phyloP scores from a whole-genome alignment of 805 yeast genomes.

The Kockiozyma suomiensis region DNA sequence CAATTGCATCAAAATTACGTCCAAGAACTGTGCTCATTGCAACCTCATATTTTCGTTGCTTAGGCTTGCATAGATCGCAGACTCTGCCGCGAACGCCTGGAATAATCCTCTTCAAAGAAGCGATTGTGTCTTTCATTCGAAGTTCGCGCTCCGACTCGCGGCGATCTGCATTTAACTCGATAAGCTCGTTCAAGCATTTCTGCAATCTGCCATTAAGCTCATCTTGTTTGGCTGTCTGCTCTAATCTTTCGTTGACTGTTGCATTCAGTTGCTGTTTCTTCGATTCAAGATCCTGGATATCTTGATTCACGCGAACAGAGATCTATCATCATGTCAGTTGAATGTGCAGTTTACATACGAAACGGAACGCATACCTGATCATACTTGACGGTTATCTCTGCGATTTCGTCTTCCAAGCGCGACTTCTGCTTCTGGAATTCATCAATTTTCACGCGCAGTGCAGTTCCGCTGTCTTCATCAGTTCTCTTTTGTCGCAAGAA shows the following conservation, averaged over 20 bases:
- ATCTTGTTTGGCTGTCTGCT: constrained; percentile 49
- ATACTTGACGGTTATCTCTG: constrained; percentile 44
- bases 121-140: constrained; percentile 70
- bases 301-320: constrained; percentile 35
- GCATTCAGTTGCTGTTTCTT: constrained; percentile 34
- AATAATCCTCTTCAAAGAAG: constrained; percentile 66
- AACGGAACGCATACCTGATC: constrained; percentile 45
- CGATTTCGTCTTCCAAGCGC: constrained; percentile 42
- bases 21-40: constrained; percentile 83
- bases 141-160: constrained; percentile 74
- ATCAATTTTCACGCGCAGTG: constrained; percentile 29
- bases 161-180: constrained; percentile 73
- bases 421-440: constrained; percentile 24
- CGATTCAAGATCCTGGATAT: constrained; percentile 33
- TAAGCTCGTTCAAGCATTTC: constrained; percentile 60
- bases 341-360: too few relatives aligned
- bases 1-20: constrained; percentile 72
- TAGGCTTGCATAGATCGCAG: constrained; percentile 76
- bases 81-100: constrained; percentile 87
- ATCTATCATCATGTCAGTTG: neutral
- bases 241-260: constrained; percentile 30
- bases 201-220: constrained; percentile 66
- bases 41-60: constrained; percentile 66
- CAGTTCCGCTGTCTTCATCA: constrained; percentile 34
- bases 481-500: constrained; percentile 36